These are phyloP conservation scores for Microbotryum silenes-acaulis DNA, from an alignment of 1,284 basidiomycete species.

Conservation along the genomic window DNA sequence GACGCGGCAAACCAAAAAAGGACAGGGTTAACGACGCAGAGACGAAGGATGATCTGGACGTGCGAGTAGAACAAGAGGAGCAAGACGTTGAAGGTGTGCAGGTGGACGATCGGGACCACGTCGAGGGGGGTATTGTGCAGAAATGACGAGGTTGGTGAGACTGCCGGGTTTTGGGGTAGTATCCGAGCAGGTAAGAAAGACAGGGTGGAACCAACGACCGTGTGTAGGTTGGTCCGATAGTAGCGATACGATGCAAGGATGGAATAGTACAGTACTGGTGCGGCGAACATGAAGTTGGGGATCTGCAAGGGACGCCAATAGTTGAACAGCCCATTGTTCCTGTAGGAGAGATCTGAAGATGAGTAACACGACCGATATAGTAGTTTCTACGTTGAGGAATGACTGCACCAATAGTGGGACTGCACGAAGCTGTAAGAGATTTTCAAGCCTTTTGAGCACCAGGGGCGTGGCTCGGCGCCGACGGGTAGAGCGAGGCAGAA, in stretches of 20 bases:
- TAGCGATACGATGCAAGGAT: slow-evolving; percentile 26
- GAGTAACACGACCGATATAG: too few relatives aligned
- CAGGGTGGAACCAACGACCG: slow-evolving; percentile 1
- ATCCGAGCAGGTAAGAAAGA: slow-evolving; percentile 6
- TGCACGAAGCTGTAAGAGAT: slow-evolving; percentile 80
- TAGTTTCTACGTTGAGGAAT: not conserved
- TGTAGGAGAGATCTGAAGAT: slow-evolving; percentile 19
- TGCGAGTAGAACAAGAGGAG: slow-evolving; percentile 73
- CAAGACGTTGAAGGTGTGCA: slow-evolving; percentile 46
- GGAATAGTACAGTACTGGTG: slow-evolving; percentile 48
- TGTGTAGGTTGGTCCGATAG: slow-evolving; percentile 16
- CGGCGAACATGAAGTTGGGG: slow-evolving; percentile 77
- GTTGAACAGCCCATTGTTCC: slow-evolving; percentile 69
- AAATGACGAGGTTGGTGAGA: not conserved
- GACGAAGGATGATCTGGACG: slow-evolving; percentile 79
- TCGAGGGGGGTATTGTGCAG: slow-evolving; percentile 38
- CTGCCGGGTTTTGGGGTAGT: not conserved
- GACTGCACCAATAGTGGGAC: slow-evolving; percentile 60
- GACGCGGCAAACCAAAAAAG: slow-evolving; percentile 75
- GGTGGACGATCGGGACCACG: slow-evolving; percentile 45
- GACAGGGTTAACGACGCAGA: slow-evolving; percentile 68
- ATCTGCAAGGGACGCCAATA: slow-evolving; percentile 80
- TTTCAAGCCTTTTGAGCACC: slow-evolving; percentile 60
- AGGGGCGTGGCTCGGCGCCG: slow-evolving; percentile 42
- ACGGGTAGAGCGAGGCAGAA: slow-evolving; percentile 51